Evolutionary conservation across 2,329 filamentous ascomycete species (phyloP).

Genomic region (Alternaria gaisen): DNA sequence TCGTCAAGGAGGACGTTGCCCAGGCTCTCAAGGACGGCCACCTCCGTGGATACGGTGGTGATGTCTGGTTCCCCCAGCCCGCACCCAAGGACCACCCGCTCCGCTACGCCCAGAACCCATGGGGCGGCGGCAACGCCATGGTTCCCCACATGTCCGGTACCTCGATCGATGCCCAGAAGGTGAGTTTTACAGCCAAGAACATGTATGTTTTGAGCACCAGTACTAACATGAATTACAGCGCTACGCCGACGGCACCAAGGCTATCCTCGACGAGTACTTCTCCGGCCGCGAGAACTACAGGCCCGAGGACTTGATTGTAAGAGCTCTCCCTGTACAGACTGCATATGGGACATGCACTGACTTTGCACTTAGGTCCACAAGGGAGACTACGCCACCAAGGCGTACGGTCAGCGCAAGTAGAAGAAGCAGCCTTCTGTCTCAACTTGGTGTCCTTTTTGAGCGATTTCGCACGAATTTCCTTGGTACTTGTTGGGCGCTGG

Average conservation of each 20-base stretch:
- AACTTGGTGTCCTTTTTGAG: conserved; percentile 19
- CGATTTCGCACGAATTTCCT: conserved; percentile 31
- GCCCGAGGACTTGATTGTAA: conserved; percentile 87
- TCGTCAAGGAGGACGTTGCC: conserved; percentile 98
- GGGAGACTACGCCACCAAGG: conserved; percentile 94
- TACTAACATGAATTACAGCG: conserved; percentile 35
- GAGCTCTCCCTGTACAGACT: no score
- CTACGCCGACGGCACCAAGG: conserved; percentile 87
- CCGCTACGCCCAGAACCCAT: conserved; percentile 91
- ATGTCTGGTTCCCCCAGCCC: conserved; percentile 98
- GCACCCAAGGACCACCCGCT: conserved; percentile 92
- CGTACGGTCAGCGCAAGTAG: conserved; percentile 80
- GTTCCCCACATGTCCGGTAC: conserved; percentile 99
- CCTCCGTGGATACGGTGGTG: conserved; percentile 85
- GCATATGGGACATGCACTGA: no score
- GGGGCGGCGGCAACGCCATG: conserved; percentile 98
- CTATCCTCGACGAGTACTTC: conserved; percentile 91
- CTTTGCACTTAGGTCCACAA: conserved; percentile 54
- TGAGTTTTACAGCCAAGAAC: conserved; percentile 15
- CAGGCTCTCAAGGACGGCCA: conserved; percentile 91
- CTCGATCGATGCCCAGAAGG: conserved; percentile 93
- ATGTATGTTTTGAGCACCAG: background rate
- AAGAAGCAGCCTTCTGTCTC: conserved; percentile 35
- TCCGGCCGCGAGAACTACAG: conserved; percentile 86
- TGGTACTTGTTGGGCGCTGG: conserved; percentile 19